These are phyloP conservation scores for Lodderomyces parapsilosis DNA, from an alignment of 1,139 yeast species.

Conservation along the genomic window DNA sequence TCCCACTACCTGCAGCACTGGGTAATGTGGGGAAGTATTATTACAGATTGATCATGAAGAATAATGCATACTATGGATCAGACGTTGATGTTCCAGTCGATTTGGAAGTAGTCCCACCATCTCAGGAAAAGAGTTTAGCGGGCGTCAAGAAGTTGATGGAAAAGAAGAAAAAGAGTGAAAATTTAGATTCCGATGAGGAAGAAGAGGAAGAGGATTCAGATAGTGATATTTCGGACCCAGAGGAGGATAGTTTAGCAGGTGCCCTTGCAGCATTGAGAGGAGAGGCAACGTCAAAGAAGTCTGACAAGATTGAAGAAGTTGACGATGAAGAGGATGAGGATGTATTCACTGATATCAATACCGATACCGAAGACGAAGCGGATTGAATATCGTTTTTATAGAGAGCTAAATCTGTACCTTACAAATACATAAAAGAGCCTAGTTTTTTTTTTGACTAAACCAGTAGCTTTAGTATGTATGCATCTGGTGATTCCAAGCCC, in stretches of 20 bases:
- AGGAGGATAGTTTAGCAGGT: conserved; percentile 64
- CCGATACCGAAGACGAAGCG: conserved; percentile 55
- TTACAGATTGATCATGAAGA: conserved; percentile 64
- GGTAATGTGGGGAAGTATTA: conserved; percentile 57
- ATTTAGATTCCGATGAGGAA: conserved; percentile 21
- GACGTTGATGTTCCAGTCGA: conserved; percentile 68
- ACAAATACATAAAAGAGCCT: neutral
- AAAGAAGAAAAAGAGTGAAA: conserved; percentile 16
- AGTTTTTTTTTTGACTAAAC: neutral
- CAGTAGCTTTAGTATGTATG: conserved; percentile 17
- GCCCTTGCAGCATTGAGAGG: conserved; percentile 65
- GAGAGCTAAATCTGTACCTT: conserved; percentile 1
- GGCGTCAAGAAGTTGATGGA: conserved; percentile 10
- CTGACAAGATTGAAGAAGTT: conserved; percentile 37
- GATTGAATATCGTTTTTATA: conserved; percentile 19
- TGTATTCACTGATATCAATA: conserved; percentile 49
- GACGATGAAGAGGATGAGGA: conserved; percentile 31
- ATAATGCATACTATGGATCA: conserved; percentile 67
- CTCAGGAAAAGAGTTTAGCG: conserved; percentile 21
- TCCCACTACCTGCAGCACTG: conserved; percentile 69
- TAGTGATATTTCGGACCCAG: conserved; percentile 62
- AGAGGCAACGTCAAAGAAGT: conserved; percentile 27
- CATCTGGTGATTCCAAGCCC: conserved; percentile 47
- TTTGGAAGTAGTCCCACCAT: conserved; percentile 58
- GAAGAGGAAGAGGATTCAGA: conserved; percentile 33